Base-by-base conservation (phyloP, 2,329 filamentous ascomycete species). In the Beauveria varroae region DNA sequence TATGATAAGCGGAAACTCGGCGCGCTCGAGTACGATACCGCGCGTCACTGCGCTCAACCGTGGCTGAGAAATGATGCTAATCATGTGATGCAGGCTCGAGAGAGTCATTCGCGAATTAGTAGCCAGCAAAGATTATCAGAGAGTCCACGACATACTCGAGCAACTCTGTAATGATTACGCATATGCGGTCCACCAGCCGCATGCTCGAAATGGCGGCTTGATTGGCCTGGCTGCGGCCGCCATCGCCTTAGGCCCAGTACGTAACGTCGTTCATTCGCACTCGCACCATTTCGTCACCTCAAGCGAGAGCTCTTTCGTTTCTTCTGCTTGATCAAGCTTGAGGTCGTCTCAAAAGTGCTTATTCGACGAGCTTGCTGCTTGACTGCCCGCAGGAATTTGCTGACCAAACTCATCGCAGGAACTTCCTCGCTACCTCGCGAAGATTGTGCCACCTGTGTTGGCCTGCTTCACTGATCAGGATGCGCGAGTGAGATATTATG, bases 391-490 rank as follows among this genome's bases (percentile, higher is more conserved):
- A 12, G 10, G 4, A n/a, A 41, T 20, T 1, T 10, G 9, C 52
- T 53, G 51, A 61, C 43, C 57, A 52, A 14, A 10, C 14, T 40
- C 50, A 8, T 37, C 8, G 3, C 75, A 97, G 87, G 93, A 96
- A 73, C 86, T 99, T 61, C 92, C 95, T 37, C 88, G 88, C 64
- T 97, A 98, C 73, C 83, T 99, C 56, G 88, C 92, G 71, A 88
- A 93, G 68, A 98, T 99, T 68, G 93, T 99, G 0, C 93, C 93
- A 51, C 96, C 96, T 3, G 95, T 99, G 5, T 83, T 99, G 51
- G 95, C 95, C 57, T 99, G 96, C 79, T 99, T 99, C 75, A 91
- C 90, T 62, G 96, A 99, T 68, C 95, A 98, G 78, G 95, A 99
- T 88, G 93, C 95, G 30, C 86, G 95, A 62, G 95, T 98, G 37